Percentiles rank a stretch among this genome's conserved stretches.
Evolutionary conservation across 345 rosid species (phyloP).

Genomic region (Theobroma cacao): DNA sequence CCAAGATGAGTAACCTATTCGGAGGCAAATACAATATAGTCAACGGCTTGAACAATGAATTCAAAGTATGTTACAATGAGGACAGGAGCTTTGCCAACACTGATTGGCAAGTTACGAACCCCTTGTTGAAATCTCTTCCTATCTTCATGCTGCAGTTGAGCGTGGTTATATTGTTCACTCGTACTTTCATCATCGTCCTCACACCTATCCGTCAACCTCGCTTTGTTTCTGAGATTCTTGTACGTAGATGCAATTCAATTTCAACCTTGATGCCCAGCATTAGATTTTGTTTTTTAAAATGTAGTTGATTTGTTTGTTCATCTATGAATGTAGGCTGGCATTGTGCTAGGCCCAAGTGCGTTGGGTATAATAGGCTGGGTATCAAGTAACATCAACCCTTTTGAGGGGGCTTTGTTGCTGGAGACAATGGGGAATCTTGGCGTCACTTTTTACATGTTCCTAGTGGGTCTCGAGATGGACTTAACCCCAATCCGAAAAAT

Average conservation of each 20-base stretch:
- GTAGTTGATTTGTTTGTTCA: background rate
- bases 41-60: background rate
- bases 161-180: background rate
- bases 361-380: fast-evolving
- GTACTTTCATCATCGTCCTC: background rate
- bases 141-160: background rate
- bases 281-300: background rate
- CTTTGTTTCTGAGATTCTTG: conserved; percentile 14
- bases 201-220: conserved; percentile 18
- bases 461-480: conserved; percentile 19
- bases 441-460: conserved; percentile 15
- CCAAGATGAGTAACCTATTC: background rate
- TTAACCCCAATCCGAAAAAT: background rate
- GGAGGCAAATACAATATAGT: background rate
- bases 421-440: conserved; percentile 16
- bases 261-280: background rate
- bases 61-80: background rate
- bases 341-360: conserved; percentile 1
- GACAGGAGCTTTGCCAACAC: background rate
- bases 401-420: conserved; percentile 3
- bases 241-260: background rate
- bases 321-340: conserved; percentile 5
- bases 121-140: background rate
- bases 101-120: background rate
- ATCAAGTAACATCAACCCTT: background rate